A percentile compares a stretch with the other conserved stretches of the same genome.
Evolutionary conservation across 2,329 filamentous ascomycete genomes (phyloP).

Genomic region (Chaetomium globosum): DNA sequence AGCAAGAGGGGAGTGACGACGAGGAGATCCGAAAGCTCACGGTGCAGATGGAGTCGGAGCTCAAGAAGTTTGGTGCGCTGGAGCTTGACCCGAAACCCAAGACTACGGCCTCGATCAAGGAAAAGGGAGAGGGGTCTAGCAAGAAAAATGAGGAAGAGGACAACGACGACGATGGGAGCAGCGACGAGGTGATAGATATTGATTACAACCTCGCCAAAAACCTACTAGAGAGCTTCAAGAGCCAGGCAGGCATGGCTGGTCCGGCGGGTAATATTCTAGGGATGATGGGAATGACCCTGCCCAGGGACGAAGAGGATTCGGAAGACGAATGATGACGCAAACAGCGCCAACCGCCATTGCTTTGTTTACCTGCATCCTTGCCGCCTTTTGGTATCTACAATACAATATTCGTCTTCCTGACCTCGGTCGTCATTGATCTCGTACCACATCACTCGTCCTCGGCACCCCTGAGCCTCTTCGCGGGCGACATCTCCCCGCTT

Average conservation of each 20-base stretch:
- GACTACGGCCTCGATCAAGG: constrained; percentile 36
- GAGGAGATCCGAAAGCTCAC: constrained; percentile 67
- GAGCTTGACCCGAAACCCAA: constrained; percentile 50
- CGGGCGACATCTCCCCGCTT: constrained; percentile 48
- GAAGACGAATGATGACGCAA: constrained; percentile 33
- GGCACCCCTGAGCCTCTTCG: constrained; percentile 48
- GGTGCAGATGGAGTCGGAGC: constrained; percentile 71
- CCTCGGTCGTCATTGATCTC: neutral
- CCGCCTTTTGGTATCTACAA: neutral
- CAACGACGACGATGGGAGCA: constrained; percentile 45
- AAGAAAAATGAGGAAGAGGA: constrained; percentile 33
- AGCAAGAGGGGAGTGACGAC: constrained; percentile 51
- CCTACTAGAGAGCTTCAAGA: constrained; percentile 87
- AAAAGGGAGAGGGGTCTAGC: constrained; percentile 33
- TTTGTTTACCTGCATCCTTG: neutral
- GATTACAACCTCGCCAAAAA: constrained; percentile 90
- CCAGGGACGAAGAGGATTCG: constrained; percentile 71
- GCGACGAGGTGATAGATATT: constrained; percentile 67
- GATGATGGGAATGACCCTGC: constrained; percentile 80
- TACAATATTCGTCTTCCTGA: neutral
- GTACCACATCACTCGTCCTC: constrained; percentile 15
- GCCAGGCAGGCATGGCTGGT: constrained; percentile 81
- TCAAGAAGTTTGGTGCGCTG: constrained; percentile 69
- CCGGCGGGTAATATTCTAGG: constrained; percentile 85
- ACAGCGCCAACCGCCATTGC: neutral